Evolutionary conservation across 1,284 basidiomycete genomes (phyloP), one percentile per base, ranked within the genome.

Genomic region (Tilletia setariae): DNA sequence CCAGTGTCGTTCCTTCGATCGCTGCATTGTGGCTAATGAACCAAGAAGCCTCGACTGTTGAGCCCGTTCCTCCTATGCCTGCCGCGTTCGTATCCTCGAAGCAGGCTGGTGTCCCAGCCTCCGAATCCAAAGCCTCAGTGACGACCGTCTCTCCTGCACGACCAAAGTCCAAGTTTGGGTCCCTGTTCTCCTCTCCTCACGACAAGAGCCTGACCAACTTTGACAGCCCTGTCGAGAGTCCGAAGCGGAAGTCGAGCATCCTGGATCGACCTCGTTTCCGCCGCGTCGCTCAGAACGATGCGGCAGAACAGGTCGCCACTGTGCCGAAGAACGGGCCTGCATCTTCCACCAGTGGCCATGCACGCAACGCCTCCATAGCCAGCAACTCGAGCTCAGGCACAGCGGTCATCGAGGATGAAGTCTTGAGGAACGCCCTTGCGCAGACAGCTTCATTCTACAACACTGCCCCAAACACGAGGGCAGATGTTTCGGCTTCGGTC

Each of bases 21-120:
- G 76, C 78, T 23, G 78, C 76, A n/a, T 59, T 75, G 1, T 79
- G 77, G 76, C 67, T 79, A 15, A 69, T 76, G 28, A 75, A 76
- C 42, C 71, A 73, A 32, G 65, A 67, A 15, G 64, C 67, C 9
- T 32, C 2, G 13, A 21, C 56, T 16, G 56, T 16, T 11, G 56
- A 35, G 13, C 51, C 51, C 11, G 51, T 25, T 2, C 25, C 21
- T 16, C 7, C 25, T 25, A 28, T 49, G 3, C 46, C 51, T 19
- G 35, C 35, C 35, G 35, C 35, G 35, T 40, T 40, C 11, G 35
- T 11, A 40, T 11, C 35, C 4, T 40, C 35, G 11, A 40, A 40
- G 35, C 35, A 4, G 35, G 11, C 35, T 28, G 46, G 16, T 16
- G 46, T 49, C 6, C 4, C 46, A 19, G 46, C 16, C 4, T n/a